Percentiles rank a stretch among this genome's conserved stretches.
Conservation (phyloP, 2,329 filamentous ascomycete species). For the Lasiodiplodia hormozganensis region DNA sequence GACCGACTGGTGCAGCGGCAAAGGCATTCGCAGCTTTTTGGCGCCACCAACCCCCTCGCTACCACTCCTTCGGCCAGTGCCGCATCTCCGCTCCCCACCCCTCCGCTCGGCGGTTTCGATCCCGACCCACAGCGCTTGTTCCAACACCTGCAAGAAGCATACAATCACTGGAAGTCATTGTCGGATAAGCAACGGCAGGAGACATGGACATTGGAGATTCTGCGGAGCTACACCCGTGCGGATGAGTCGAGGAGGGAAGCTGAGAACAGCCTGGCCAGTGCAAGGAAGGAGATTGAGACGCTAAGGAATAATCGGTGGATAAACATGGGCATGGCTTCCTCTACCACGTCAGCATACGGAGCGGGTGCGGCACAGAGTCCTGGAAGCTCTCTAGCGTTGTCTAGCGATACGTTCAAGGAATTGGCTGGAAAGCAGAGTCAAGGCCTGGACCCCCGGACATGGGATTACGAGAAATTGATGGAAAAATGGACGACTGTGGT, state of each 20-base stretch:
- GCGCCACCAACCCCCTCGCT: conserved; percentile 38
- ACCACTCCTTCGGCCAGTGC: conserved; percentile 47
- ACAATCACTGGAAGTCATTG: conserved; percentile 75
- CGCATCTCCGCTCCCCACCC: conserved; percentile 46
- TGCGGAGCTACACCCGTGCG: conserved; percentile 53
- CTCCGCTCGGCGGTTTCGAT: conserved; percentile 51
- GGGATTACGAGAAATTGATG: conserved; percentile 50
- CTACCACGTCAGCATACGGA: conserved; percentile 30
- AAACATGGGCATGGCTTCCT: conserved; percentile 33
- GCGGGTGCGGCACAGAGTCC: conserved; percentile 33
- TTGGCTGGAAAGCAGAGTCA: conserved; percentile 41
- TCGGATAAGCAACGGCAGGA: conserved; percentile 54
- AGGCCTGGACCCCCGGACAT: conserved; percentile 46
- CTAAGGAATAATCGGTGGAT: conserved; percentile 44
- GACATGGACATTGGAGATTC: conserved; percentile 55
- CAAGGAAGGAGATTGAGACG: conserved; percentile 51
- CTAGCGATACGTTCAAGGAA: conserved; percentile 48
- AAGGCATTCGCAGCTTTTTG: conserved; percentile 35
- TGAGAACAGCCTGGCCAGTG: conserved; percentile 47
- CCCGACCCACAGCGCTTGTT: conserved; percentile 72
- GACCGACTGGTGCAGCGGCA: conserved; percentile 63
- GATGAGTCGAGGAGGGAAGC: conserved; percentile 47
- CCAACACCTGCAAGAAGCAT: conserved; percentile 79
- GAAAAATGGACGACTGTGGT: conserved; percentile 49
- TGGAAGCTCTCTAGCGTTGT: conserved; percentile 46